Evolutionary conservation across 768 basidiomycete species (phyloP).

Genomic region (Auriscalpium vulgare): DNA sequence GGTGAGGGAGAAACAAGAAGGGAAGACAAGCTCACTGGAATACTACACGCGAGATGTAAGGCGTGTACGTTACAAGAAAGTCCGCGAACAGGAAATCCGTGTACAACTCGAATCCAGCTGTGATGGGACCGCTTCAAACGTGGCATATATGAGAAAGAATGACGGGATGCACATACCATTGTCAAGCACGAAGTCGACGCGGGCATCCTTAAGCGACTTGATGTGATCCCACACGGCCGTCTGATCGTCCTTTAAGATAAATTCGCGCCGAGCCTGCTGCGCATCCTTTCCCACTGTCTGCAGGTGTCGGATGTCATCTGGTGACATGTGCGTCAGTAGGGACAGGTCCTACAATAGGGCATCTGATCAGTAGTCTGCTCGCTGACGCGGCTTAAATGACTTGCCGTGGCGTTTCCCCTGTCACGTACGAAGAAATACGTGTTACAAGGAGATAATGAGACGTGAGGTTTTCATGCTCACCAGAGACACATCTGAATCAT

Average conservation of each 20-base stretch:
- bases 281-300: constrained; percentile 81
- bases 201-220: constrained; percentile 37
- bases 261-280: constrained; percentile 65
- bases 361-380: background rate
- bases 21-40: constrained; percentile 65
- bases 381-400: constrained; percentile 9
- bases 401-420: constrained; percentile 92
- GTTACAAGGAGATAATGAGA: background rate
- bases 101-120: constrained; percentile 91
- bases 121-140: background rate
- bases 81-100: constrained; percentile 92
- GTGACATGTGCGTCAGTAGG: constrained; percentile 77
- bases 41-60: constrained; percentile 70
- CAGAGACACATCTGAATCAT: constrained; percentile 90
- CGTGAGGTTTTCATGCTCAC: constrained; percentile 26
- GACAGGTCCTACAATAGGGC: constrained; percentile 68
- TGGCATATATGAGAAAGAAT: too few species aligned
- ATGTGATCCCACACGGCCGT: constrained; percentile 66
- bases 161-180: constrained; percentile 49
- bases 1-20: background rate
- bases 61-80: constrained; percentile 85
- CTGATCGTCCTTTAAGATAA: constrained; percentile 83
- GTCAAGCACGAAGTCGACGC: constrained; percentile 85
- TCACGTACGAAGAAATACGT: background rate
- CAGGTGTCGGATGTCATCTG: constrained; percentile 73